Conservation (phyloP, 768 basidiomycete species). For the Naganishia vishniacii region DNA sequence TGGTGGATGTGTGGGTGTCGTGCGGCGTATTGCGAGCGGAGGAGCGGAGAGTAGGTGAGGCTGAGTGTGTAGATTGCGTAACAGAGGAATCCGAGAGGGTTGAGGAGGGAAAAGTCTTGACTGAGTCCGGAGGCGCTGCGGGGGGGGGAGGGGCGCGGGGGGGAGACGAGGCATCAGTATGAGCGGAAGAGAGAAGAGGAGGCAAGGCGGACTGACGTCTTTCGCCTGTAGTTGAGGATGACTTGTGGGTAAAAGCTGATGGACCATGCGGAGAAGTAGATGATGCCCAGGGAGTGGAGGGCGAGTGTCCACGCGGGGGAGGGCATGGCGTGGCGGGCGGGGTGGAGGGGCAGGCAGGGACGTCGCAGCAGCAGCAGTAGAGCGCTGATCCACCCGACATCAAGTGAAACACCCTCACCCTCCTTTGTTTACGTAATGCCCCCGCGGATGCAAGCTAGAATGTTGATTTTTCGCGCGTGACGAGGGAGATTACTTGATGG, state of each 20-base stretch:
- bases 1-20: slow-evolving; percentile 49
- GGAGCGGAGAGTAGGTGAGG: slow-evolving; percentile 41
- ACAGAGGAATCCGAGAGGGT: slow-evolving; percentile 49
- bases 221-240: slow-evolving; percentile 48
- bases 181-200: slow-evolving; percentile 9
- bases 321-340: too few species aligned
- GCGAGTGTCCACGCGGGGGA: background rate
- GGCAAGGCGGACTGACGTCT: slow-evolving; percentile 39
- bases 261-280: slow-evolving; percentile 48
- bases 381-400: too few species aligned
- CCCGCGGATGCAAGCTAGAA: too few species aligned
- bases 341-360: too few species aligned
- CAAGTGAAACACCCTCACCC: too few species aligned
- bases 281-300: slow-evolving; percentile 33
- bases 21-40: slow-evolving; percentile 47
- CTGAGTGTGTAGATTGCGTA: slow-evolving; percentile 47
- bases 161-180: background rate
- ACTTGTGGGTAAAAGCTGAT: slow-evolving; percentile 51
- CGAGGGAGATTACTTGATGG: too few species aligned
- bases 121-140: slow-evolving; percentile 48
- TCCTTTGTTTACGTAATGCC: too few species aligned
- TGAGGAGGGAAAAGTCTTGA: slow-evolving; percentile 50
- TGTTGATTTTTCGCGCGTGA: too few species aligned
- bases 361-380: too few species aligned
- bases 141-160: slow-evolving; percentile 32